Percentiles rank a stretch among this genome's conserved stretches.
phyloP scores from a whole-genome alignment of 306 rosid species.

The Fagus sylvatica region DNA sequence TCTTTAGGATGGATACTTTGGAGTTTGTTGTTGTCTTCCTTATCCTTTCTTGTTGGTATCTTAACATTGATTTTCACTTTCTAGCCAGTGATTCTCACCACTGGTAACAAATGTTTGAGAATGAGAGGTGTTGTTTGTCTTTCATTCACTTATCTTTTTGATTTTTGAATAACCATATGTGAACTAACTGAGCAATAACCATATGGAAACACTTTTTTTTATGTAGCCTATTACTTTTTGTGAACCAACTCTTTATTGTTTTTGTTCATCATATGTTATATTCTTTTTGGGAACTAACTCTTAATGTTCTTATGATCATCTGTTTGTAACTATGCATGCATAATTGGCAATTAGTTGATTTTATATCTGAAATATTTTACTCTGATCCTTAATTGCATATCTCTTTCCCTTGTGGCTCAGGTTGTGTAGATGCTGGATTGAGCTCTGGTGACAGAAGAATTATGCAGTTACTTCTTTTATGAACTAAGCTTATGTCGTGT shows the following conservation, averaged over 20 bases:
- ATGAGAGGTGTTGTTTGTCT: no score
- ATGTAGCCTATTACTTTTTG: neutral
- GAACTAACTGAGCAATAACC: no score
- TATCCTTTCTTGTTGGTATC: no score
- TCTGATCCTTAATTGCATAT: neutral
- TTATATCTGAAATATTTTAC: neutral
- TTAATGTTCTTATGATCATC: neutral
- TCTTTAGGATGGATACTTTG: no score
- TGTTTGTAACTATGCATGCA: neutral
- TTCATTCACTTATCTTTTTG: neutral
- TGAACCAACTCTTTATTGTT: neutral
- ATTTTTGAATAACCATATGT: neutral
- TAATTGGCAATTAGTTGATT: neutral
- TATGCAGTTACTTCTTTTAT: neutral
- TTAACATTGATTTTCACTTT: no score
- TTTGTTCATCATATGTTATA: neutral
- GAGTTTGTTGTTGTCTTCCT: no score
- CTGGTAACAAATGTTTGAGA: no score
- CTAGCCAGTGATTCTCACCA: no score
- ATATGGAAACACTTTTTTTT: neutral
- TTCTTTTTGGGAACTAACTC: neutral
- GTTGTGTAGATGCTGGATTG: conserved; percentile 7
- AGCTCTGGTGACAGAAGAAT: neutral
- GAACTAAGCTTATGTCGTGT: conserved; percentile 11
- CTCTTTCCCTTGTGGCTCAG: neutral